Conservation (phyloP, 768 basidiomycete species). For the Lactarius indigo region DNA sequence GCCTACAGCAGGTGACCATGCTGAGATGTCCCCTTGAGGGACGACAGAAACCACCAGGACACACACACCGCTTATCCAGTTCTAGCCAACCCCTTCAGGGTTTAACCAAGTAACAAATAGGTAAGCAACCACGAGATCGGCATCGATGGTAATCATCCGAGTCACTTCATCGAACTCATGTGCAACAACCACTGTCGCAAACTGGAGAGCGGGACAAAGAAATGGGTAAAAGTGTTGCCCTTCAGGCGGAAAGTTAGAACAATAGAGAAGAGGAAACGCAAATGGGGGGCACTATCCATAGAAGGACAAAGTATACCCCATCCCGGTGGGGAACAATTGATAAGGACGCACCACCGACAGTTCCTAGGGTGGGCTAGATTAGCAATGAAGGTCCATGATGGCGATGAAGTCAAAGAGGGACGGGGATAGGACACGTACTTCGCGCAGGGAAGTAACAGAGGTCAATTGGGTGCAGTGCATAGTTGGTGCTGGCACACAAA, state of each 20-base stretch:
- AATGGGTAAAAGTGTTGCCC: neutral
- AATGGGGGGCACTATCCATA: neutral
- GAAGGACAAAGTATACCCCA: neutral
- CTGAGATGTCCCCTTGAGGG: slow-evolving; percentile 15
- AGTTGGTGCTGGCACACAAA: neutral
- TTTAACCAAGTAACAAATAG: neutral
- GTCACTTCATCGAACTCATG: neutral
- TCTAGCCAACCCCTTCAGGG: slow-evolving; percentile 19
- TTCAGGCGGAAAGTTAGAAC: slow-evolving; percentile 5
- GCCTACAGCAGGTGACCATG: neutral
- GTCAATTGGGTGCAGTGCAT: neutral
- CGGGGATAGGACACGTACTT: neutral
- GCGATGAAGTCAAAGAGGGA: neutral
- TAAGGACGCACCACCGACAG: slow-evolving; percentile 7
- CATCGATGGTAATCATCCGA: neutral
- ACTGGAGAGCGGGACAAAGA: neutral
- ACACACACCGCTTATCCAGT: neutral
- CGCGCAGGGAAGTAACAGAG: neutral
- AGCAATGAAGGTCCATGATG: neutral
- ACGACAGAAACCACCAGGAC: neutral
- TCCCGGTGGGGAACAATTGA: neutral
- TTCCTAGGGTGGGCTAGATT: neutral
- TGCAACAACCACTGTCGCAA: neutral
- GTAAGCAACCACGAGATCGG: neutral
- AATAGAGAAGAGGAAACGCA: neutral